Evolutionary conservation across 176 grass and related monocot species (phyloP).

Genomic region (Thinopyrum elongatum): DNA sequence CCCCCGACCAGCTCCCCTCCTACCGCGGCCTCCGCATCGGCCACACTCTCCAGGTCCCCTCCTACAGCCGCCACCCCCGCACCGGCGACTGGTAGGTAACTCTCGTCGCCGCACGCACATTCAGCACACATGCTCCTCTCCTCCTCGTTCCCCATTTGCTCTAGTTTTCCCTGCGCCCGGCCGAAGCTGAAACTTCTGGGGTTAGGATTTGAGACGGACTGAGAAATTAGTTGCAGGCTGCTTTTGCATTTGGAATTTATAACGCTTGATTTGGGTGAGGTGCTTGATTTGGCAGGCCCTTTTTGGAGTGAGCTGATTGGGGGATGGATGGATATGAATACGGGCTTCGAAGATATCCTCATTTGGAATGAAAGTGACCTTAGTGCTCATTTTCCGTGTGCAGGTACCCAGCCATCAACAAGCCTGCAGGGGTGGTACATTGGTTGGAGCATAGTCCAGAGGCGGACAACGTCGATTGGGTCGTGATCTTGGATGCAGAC

Average conservation of each 20-base stretch:
- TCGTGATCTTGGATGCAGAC: slow-evolving; percentile 90
- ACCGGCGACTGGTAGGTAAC: slow-evolving; percentile 94
- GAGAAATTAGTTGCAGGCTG: not conserved
- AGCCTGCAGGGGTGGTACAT: slow-evolving; percentile 86
- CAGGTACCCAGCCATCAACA: slow-evolving; percentile 98
- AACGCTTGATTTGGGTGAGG: not conserved
- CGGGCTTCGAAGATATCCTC: not conserved
- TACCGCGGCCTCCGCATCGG: slow-evolving; percentile 76
- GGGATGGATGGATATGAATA: not conserved
- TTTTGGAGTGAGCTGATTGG: not conserved
- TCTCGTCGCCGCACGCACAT: slow-evolving; percentile 25
- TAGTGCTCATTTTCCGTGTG: slow-evolving; percentile 18
- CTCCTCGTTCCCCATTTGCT: not conserved
- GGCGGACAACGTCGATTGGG: slow-evolving; percentile 87
- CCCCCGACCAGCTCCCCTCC: slow-evolving; percentile 55
- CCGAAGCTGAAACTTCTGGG: not conserved
- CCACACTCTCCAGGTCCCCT: slow-evolving; percentile 83
- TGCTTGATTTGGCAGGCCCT: not conserved
- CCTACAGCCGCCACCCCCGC: slow-evolving; percentile 82
- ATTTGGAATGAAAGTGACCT: not conserved
- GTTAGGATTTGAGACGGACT: not conserved
- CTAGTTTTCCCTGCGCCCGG: not conserved
- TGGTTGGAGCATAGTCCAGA: slow-evolving; percentile 90
- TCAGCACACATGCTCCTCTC: not conserved
- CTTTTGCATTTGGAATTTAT: not conserved